A percentile compares a stretch with the other conserved stretches of the same genome.
Evolutionary conservation across 2,329 filamentous ascomycete species (phyloP).

Genomic region (Capronia epimyces): DNA sequence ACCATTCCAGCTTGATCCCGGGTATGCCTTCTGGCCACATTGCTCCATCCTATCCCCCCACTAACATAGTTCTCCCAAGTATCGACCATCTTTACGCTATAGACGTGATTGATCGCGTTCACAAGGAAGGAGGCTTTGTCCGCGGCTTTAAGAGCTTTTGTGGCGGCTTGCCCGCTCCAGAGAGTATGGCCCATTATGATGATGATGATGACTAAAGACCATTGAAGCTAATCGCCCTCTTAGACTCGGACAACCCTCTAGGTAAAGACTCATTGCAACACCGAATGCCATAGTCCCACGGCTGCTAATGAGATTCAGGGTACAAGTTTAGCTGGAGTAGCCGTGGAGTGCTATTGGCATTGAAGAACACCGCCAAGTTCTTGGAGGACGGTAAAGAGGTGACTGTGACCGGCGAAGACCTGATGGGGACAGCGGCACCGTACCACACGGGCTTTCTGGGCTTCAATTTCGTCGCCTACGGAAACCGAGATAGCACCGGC

Average conservation of each 20-base stretch:
- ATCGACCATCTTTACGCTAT: conserved; percentile 64
- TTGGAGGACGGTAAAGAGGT: conserved; percentile 72
- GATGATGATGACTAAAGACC: not conserved
- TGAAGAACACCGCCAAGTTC: conserved; percentile 78
- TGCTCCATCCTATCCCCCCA: too few species aligned
- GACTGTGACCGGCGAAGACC: conserved; percentile 41
- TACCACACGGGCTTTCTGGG: conserved; percentile 84
- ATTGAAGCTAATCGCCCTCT: conserved; percentile 36
- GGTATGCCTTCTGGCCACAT: too few species aligned
- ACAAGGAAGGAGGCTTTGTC: conserved; percentile 80
- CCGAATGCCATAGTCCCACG: not conserved
- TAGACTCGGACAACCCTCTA: not conserved
- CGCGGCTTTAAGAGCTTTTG: conserved; percentile 77
- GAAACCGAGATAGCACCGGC: conserved; percentile 81
- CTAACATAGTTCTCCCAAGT: too few species aligned
- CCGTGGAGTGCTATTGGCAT: conserved; percentile 79
- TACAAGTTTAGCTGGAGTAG: not conserved
- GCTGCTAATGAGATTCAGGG: not conserved
- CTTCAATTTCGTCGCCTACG: conserved; percentile 85
- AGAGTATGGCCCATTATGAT: conserved; percentile 18
- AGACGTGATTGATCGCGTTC: conserved; percentile 83
- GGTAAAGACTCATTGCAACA: too few species aligned
- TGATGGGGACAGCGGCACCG: conserved; percentile 84
- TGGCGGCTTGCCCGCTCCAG: conserved; percentile 63
- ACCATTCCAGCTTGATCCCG: conserved; percentile 16